Evolutionary conservation across 257 asterid genomes (phyloP), one percentile per base, ranked within the genome.

Genomic region (Solanum pennellii): DNA sequence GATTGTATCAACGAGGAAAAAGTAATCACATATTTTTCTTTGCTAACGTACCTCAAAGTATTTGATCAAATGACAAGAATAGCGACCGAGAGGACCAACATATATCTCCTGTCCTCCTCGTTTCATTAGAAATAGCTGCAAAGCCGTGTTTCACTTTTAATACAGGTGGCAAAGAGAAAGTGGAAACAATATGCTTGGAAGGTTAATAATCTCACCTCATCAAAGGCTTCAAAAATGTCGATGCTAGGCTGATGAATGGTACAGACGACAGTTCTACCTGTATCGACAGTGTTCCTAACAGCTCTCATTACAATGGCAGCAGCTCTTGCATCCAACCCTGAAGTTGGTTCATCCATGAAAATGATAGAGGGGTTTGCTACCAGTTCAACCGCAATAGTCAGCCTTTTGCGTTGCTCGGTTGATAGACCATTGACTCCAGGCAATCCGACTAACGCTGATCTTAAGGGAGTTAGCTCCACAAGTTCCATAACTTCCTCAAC

Each of bases 301-400:
- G 97, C 86, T 88, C 97, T 91, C 94, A 94, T 94, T 33, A 94
- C 95, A 44, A 93, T 93, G 15, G 94, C 94, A 73, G 95, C 97
- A 35, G 97, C 94, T 91, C 97, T 89, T 27, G 97, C 97, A 83
- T 93, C 97, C 2, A 94, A 88, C 47, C 97, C 94, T 13, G 97
- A 92, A 12, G 95, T 94, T 8, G 97, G 95, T 66, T 94, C 97
- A 6, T 94, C 97, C 97, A 94, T 93, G 92, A 94, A 94, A 85
- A 94, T 94, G 25, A 94, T 92, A 2, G 97, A 94, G 5, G 97
- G 97, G 56, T 94, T 94, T 1, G 94, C 93, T 33, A 94, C 97
- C 11, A 94, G 90, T 91, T 94, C 94, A 5, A 93, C 95, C 29
- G 94, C 97, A 21, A 94, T 91, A 1, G 98, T 94, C 18, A 94